Percentiles rank a stretch among this genome's conserved stretches.
These are phyloP conservation scores for Ulmus americana DNA, from an alignment of 331 rosid genomes.

Conservation along the genomic window DNA sequence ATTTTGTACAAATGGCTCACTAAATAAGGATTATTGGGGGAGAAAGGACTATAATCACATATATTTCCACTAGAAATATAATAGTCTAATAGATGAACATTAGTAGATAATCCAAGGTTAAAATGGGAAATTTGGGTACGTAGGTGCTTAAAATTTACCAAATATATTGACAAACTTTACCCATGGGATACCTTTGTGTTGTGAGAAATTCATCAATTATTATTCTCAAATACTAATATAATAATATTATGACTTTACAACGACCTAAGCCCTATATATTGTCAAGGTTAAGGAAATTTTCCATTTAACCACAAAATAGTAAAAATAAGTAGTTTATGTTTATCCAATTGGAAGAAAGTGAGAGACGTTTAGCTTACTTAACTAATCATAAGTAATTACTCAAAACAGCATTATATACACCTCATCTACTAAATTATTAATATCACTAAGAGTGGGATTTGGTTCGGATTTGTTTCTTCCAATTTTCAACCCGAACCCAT, in stretches of 20 bases:
- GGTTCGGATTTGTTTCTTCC: conserved; percentile 29
- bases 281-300: conserved; percentile 6
- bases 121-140: neutral
- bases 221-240: neutral
- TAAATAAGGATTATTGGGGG: neutral
- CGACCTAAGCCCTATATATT: neutral
- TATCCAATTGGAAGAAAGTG: conserved; percentile 10
- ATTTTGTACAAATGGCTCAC: neutral
- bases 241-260: neutral
- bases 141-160: neutral
- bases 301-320: neutral
- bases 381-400: neutral
- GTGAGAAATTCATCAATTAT: neutral
- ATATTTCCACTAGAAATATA: neutral
- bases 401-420: neutral
- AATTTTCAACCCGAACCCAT: conserved; percentile 3
- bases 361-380: conserved; percentile 3
- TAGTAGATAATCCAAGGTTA: neutral
- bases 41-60: neutral
- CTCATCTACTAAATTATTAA: neutral
- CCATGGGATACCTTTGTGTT: neutral
- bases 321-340: neutral
- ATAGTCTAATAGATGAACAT: neutral
- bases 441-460: conserved; percentile 32
- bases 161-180: neutral